Percentiles rank a stretch among this genome's conserved stretches.
Conservation (phyloP, 2,329 filamentous ascomycete species). For the Aspergillus latus region DNA sequence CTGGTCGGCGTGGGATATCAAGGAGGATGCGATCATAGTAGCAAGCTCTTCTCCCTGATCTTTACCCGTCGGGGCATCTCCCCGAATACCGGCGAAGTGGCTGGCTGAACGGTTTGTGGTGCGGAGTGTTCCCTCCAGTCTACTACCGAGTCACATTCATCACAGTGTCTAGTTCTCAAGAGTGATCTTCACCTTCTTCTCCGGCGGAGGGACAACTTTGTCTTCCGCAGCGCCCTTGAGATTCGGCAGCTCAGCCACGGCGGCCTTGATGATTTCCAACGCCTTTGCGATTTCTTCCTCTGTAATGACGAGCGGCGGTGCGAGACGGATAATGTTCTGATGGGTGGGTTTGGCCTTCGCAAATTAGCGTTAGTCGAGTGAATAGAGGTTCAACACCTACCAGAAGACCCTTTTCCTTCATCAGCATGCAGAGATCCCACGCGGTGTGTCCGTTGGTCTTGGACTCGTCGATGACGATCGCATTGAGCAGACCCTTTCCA, state of each 20-base stretch:
- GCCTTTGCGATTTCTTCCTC: slow-evolving; percentile 80
- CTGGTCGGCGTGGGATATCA: not conserved
- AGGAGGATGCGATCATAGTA: not conserved
- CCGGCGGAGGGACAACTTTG: slow-evolving; percentile 56
- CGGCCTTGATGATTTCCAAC: slow-evolving; percentile 74
- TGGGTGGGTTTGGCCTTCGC: slow-evolving; percentile 95
- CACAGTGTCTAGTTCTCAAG: slow-evolving; percentile 52
- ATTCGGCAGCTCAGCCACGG: slow-evolving; percentile 75
- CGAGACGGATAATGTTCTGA: slow-evolving; percentile 96
- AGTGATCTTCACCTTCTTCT: slow-evolving; percentile 63
- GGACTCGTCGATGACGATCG: slow-evolving; percentile 90
- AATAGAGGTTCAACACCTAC: slow-evolving; percentile 53
- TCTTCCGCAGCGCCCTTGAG: slow-evolving; percentile 59
- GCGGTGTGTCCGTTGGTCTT: slow-evolving; percentile 82
- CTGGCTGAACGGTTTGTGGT: not conserved
- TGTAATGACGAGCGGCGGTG: slow-evolving; percentile 92
- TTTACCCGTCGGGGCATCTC: slow-evolving; percentile 1
- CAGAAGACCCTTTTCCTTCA: slow-evolving; percentile 93
- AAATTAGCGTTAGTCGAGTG: not conserved
- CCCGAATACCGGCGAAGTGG: not conserved
- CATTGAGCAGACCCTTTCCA: slow-evolving; percentile 92
- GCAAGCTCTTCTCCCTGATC: not conserved
- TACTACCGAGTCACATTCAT: not conserved
- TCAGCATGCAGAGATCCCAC: slow-evolving; percentile 93
- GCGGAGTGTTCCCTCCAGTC: not conserved